Evolutionary conservation across 2,329 filamentous ascomycete genomes (phyloP), one percentile per base, ranked within the genome.

Genomic region (Apiospora pterosperma): DNA sequence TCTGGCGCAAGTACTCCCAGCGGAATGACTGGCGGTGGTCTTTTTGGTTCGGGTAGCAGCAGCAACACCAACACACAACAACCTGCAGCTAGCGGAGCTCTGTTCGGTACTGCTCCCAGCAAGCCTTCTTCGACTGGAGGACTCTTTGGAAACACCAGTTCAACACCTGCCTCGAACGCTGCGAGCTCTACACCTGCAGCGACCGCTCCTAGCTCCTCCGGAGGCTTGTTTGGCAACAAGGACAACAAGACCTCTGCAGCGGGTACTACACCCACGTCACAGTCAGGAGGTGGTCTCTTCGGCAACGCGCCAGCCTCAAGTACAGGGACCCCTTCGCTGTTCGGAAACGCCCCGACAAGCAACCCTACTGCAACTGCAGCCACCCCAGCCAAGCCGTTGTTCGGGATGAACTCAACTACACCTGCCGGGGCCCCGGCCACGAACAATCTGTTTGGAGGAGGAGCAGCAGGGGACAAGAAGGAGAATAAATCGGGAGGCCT

Each of bases 371-470:
- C 67, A n/a, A 68, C 71, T 28, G 69, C 76, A 58, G 74, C 78
- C 23, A 82, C 80, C 23, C 80, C 80, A 34, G 78, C 79, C n/a
- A 86, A 85, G 73, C 80, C 83, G 19, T 66, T 78, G 62, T 81
- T 85, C 31, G 68, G 74, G n/a, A 70, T 85, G 38, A 76, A 78
- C 63, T 86, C 84, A 21, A 86, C 84, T 2, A 86, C 85, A 39
- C 84, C 85, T 19, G 84, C 84, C 25, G 85, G 85, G 39, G 80
- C 82, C n/a, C 85, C 85, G 63, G 83, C 84, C 0, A 71, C 77
- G 21, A 23, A 11, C 41, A 61, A 19, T 34, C 10, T 62, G 4
- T 62, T 62, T 16, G 60, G 60, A 19, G 60, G 38, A 11, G 39
- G 39, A 21, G 38, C 76, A 63, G 67, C 69, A 52, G 66, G 59